A percentile compares a stretch with the other conserved stretches of the same genome.
Conservation (phyloP, 371 early-diverging fungal species). For the Umbelopsis sp. region DNA sequence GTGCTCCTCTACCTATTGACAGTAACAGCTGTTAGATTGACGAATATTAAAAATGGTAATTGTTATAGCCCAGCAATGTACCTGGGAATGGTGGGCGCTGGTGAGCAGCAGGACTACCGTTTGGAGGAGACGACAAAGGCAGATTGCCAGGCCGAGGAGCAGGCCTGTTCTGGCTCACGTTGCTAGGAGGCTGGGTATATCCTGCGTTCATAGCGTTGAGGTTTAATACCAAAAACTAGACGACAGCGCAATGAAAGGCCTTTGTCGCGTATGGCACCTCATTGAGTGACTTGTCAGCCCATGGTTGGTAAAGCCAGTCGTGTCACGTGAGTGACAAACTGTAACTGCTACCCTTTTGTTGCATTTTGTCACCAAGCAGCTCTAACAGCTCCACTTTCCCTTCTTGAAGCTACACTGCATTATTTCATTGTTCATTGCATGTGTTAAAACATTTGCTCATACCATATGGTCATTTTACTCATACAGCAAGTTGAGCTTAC, state of each 20-base stretch:
- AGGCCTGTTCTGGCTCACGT: background rate
- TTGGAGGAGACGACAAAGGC: background rate
- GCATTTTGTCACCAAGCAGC: too few relatives aligned
- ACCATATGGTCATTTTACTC: too few relatives aligned
- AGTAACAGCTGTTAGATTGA: too few relatives aligned
- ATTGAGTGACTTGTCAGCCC: slow-evolving; percentile 10
- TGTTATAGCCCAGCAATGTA: background rate
- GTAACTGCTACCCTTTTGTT: too few relatives aligned
- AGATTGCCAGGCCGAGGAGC: slow-evolving; percentile 1
- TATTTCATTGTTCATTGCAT: too few relatives aligned
- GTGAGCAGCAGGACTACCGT: slow-evolving; percentile 8
- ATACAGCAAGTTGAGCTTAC: too few relatives aligned
- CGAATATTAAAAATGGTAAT: too few relatives aligned
- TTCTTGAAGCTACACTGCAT: too few relatives aligned
- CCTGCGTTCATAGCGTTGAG: background rate
- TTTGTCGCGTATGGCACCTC: background rate
- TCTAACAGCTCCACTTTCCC: too few relatives aligned
- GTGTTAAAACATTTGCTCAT: too few relatives aligned
- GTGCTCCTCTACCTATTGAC: background rate
- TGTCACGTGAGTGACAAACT: background rate
- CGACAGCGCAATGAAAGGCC: background rate
- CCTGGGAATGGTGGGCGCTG: slow-evolving; percentile 6
- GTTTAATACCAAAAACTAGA: background rate
- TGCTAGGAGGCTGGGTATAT: background rate
- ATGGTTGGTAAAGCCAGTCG: background rate